Evolutionary conservation across 2,329 filamentous ascomycete species (phyloP), one percentile per base, ranked within the genome.

Genomic region (Ophiostoma populinum): DNA sequence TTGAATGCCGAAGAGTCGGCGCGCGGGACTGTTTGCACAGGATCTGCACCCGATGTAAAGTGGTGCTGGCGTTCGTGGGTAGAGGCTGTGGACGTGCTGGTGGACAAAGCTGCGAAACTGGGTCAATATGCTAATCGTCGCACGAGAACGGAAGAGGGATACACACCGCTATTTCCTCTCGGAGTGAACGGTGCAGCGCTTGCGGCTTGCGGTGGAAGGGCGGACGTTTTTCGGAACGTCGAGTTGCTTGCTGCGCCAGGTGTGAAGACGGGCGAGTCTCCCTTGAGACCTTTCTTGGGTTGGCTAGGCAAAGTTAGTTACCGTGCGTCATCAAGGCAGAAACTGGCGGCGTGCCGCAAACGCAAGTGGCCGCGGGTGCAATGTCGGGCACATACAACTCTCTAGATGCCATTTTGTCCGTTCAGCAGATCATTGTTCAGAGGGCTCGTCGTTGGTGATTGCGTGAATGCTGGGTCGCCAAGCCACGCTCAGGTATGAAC

Each of bases 251-350:
- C 46, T 39, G 53, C 59, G 11, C 70, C 61, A 6, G 87, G 87
- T 0, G 83, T 94, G 54, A 98, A 98, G 32, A 87, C 82, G 10
- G 90, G 87, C 7, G 90, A 95, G 49, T 95, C 90, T 50, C 93
- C 90, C 55, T 92, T 98, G 45, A 98, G 66, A 19, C 78, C 65
- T 55, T 85, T 90, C 56, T 82, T 83, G 17, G 61, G 51, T 18
- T 30, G 18, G 21, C 13, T 20, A 9, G 11, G 16, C 6, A 7
- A 11, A 10, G 27, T 31, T 26, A 33, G 32, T n/a, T n/a, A n/a
- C n/a, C n/a, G n/a, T n/a, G n/a, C n/a, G n/a, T n/a, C n/a, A n/a
- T n/a, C n/a, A n/a, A n/a, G n/a, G n/a, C n/a, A n/a, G n/a, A n/a
- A n/a, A n/a, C 21, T n/a, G 11, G 6, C 18, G 15, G 7, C 6